phyloP scores from a whole-genome alignment of 345 rosid genomes.

The Eucalyptus pauciflora region DNA sequence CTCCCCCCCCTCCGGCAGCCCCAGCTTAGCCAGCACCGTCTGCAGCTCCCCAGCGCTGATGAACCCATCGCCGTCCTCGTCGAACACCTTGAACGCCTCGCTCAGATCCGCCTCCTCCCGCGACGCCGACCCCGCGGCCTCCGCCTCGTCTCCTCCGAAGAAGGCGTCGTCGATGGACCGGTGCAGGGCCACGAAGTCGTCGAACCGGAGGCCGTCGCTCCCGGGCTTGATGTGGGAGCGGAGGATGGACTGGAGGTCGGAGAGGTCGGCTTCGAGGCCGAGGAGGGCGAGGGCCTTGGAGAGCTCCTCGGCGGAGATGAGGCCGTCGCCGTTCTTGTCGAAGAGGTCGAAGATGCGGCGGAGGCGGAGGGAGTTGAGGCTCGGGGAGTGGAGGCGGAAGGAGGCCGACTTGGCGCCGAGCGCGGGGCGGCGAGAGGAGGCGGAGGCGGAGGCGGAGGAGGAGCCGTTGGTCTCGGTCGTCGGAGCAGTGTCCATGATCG shows the following conservation, averaged over 20 bases:
- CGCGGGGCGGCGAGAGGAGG: not conserved
- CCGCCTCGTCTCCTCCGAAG: conserved; percentile 3
- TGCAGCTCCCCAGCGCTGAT: conserved; percentile 76
- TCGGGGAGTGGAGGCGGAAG: conserved; percentile 46
- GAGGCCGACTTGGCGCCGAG: conserved; percentile 11
- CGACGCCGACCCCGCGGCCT: not conserved
- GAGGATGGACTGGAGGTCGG: conserved; percentile 50
- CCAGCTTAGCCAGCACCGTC: conserved; percentile 58
- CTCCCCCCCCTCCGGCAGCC: conserved; percentile 59
- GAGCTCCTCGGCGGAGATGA: conserved; percentile 55
- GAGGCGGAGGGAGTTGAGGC: conserved; percentile 62
- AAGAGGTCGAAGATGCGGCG: conserved; percentile 70
- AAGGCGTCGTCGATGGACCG: conserved; percentile 39
- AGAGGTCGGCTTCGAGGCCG: conserved; percentile 55
- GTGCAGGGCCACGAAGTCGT: conserved; percentile 58
- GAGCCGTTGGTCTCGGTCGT: not conserved
- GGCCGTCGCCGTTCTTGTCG: conserved; percentile 74
- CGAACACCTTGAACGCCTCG: conserved; percentile 95
- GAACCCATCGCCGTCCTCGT: conserved; percentile 81
- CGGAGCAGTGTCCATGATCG: not conserved
- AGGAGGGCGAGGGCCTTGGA: conserved; percentile 52
- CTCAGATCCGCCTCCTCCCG: conserved; percentile 64
- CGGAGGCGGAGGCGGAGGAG: too few relatives aligned
- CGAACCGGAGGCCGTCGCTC: conserved; percentile 37
- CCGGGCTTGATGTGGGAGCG: conserved; percentile 46